A percentile compares a stretch with the other conserved stretches of the same genome.
These are phyloP conservation scores for Didymella lethalis DNA, from an alignment of 2,329 filamentous ascomycete genomes.

Conservation along the genomic window DNA sequence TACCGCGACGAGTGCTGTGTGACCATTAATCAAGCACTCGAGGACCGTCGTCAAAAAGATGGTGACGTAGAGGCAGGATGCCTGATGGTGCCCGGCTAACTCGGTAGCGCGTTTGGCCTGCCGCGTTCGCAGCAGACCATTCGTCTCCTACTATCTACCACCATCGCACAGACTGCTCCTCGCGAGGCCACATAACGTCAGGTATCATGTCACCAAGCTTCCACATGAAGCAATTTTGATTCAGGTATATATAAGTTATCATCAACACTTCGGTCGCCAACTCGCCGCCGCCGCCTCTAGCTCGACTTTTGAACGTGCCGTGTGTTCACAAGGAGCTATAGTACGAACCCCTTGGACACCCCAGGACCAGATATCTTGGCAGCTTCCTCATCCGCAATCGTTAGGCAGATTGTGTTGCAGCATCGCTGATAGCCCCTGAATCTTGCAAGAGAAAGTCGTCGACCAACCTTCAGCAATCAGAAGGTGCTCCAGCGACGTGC, in stretches of 20 bases:
- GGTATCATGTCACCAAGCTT: not conserved
- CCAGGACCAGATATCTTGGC: not conserved
- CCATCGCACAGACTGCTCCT: not conserved
- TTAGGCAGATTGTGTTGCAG: not conserved
- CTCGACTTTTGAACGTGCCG: not conserved
- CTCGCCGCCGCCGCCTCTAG: not conserved
- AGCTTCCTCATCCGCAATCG: conserved; percentile 1
- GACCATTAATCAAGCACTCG: not conserved
- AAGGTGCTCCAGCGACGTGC: not conserved
- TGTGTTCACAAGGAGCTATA: not conserved
- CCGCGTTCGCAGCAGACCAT: not conserved
- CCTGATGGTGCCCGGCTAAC: not conserved
- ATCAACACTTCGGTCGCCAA: not conserved
- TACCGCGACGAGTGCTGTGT: not conserved
- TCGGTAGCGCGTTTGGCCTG: not conserved
- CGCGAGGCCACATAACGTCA: no score
- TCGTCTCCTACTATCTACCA: not conserved
- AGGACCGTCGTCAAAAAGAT: not conserved
- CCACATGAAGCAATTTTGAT: not conserved
- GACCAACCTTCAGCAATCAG: not conserved
- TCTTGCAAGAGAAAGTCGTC: not conserved
- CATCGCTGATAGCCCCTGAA: not conserved
- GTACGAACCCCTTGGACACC: not conserved
- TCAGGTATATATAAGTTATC: not conserved
- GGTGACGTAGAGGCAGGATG: not conserved